A percentile compares a stretch with the other conserved stretches of the same genome.
Evolutionary conservation across 2,329 filamentous ascomycete species (phyloP).

Genomic region (Ophiognomonia clavigignenti-juglandacearum): DNA sequence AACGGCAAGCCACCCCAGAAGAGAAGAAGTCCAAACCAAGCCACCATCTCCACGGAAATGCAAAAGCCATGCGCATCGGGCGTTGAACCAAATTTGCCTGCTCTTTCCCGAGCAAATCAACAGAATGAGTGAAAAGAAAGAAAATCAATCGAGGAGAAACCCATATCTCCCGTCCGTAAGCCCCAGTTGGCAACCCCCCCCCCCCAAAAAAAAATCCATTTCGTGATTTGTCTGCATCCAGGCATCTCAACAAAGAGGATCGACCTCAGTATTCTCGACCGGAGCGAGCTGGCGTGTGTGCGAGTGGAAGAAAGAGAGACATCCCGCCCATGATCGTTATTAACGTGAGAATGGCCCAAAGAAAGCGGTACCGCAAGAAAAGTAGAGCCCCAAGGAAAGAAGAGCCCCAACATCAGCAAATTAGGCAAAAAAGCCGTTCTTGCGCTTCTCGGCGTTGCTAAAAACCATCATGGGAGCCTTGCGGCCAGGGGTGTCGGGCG

Average conservation of each 20-base stretch:
- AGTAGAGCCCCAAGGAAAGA: no score
- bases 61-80: background rate
- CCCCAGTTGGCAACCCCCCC: conserved; percentile 1
- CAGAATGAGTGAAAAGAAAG: conserved; percentile 15
- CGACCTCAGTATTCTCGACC: conserved; percentile 14
- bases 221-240: conserved; percentile 22
- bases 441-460: conserved; percentile 86
- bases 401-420: no score
- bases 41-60: conserved; percentile 1
- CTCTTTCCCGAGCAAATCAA: background rate
- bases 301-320: conserved; percentile 9
- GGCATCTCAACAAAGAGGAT: conserved; percentile 16
- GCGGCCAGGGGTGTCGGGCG: conserved; percentile 49
- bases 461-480: conserved; percentile 84
- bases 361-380: background rate
- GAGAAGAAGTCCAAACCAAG: background rate
- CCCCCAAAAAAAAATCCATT: no score
- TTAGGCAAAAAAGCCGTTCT: conserved; percentile 43
- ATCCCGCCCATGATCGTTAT: conserved; percentile 14
- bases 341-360: conserved; percentile 6
- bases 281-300: conserved; percentile 5
- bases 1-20: conserved; percentile 1
- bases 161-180: conserved; percentile 9
- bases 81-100: background rate
- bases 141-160: conserved; percentile 18